Base-by-base conservation (phyloP, 176 grass and related monocot genomes). In the Poa pratensis region DNA sequence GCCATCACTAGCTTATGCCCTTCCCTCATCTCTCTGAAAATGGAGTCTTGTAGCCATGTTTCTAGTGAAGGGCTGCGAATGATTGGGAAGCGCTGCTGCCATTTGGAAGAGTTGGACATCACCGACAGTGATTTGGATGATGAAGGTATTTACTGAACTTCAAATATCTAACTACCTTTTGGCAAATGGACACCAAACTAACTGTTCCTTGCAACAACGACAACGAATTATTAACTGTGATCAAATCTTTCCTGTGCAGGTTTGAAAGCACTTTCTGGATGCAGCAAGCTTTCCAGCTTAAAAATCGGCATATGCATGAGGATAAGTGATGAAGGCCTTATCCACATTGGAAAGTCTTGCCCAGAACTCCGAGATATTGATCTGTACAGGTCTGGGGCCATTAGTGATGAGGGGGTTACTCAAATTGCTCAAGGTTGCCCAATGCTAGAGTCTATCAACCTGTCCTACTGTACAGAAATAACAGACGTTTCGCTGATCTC, bases 61-160 rank as follows among this genome's bases (percentile, higher is more conserved):
- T 90, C 91, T 52, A 89, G 80, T 57, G 61, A 86, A 43, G 87
- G 91, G n/a, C 86, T 98, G 43, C 54, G 82, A 37, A 65, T 98
- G 53, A 95, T 98, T 24, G 93, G 93, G 61, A 87, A 66, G 52
- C 81, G 26, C 2, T 95, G 91, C 85, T 62, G 5, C 54, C 82
- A 82, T 19, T 64, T 98, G 81, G 89, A 95, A 81, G 91, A 95
- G 53, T 49, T 95, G 64, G 91, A 98, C 55, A 84, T 98, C 67
- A 95, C 93, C 1, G 96, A 95, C 69, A 98, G 69, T 79, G 90
- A 95, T 81, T 90, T 98, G 67, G 93, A 98, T 20, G 88, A 98
- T 77, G 83, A 95, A 95, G 95, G 92, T 97, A 46, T 67, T 48
- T 91, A 60, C 72, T 23, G 60, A 27, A 85, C 17, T 43, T 50